Base-by-base conservation (phyloP, 2,329 filamentous ascomycete species). In the Diaporthe helianthi region DNA sequence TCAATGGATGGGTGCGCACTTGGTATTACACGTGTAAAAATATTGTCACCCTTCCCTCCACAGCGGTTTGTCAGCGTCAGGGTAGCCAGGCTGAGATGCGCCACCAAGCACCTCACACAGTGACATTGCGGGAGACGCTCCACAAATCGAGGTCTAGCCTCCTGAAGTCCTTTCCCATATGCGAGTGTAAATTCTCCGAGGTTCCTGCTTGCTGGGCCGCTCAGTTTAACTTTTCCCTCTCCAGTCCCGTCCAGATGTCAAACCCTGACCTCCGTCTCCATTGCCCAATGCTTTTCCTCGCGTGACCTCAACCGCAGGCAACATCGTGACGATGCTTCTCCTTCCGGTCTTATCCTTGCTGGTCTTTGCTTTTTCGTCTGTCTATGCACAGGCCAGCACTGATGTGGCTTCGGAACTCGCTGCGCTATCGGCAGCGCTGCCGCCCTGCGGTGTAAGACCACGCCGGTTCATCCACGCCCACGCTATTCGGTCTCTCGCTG, bases 391-490 rank as follows among this genome's bases (percentile, higher is more conserved):
- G 31, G 33, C 46, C 29, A 41, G 46, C 15, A 69, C 60, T 41
- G 52, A 22, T 38, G 41, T 24, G 24, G 22, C 58, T 22, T 69
- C 69, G 33, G 69, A 68, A n/a, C 60, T 71, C 29, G 26, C 65
- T 6, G 60, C 65, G 10, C 47, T 71, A 60, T 67, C 69, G 22
- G 60, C 53, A 29, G 69, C 53, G 4, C 60, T 71, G 36, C 69
- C 69, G 26, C 9, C 60, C 22, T 71, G 69, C 29, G 69, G 69
- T 33, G 69, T 71, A 65, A 69, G 69, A 38, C 4, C 5, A n/a
- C 3, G 13, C 54, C 17, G 17, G 13, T 19, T 41, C 9, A 26
- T 58, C 10, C 22, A 17, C 58, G 19, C 9, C 6, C 24, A 47
- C 13, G 58, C 10, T 19, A 19, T 13, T 17, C 36, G 26, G n/a